Conservation (phyloP, 257 asterid species). For the Scutellaria baicalensis region DNA sequence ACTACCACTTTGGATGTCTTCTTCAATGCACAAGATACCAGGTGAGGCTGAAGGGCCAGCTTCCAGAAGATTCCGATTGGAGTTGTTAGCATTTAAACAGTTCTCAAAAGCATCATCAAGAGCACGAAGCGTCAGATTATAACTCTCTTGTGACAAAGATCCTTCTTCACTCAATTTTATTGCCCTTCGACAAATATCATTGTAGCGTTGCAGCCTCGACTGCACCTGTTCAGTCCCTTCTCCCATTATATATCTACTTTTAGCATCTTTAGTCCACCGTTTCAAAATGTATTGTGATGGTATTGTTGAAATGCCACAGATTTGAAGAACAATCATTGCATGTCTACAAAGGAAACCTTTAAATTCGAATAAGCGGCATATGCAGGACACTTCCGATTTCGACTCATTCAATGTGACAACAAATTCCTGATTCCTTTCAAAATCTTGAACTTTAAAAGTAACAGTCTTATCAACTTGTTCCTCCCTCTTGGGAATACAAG, state of each 20-base stretch:
- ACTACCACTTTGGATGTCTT: constrained; percentile 69
- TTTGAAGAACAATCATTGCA: constrained; percentile 85
- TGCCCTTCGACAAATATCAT: constrained; percentile 72
- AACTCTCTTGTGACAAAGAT: constrained; percentile 83
- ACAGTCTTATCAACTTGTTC: constrained; percentile 43
- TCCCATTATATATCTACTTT: constrained; percentile 41
- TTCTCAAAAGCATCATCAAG: constrained; percentile 77
- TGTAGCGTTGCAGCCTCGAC: constrained; percentile 75
- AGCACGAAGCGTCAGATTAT: constrained; percentile 50
- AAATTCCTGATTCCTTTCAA: constrained; percentile 67
- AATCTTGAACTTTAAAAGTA: constrained; percentile 73
- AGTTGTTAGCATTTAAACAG: constrained; percentile 59
- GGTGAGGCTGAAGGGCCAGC: constrained; percentile 68
- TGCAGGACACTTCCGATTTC: constrained; percentile 77
- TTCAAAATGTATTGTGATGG: constrained; percentile 78
- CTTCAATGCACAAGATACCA: constrained; percentile 70
- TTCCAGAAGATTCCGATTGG: constrained; percentile 59
- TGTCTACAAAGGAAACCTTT: constrained; percentile 93
- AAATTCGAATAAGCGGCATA: constrained; percentile 75
- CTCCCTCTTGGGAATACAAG: constrained; percentile 77
- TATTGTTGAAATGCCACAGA: constrained; percentile 63
- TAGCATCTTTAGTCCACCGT: constrained; percentile 92
- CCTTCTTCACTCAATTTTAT: constrained; percentile 87
- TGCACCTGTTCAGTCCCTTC: constrained; percentile 67
- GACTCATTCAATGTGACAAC: constrained; percentile 55